These are phyloP conservation scores for Rhynchospora pubera DNA, from an alignment of 176 grass and related monocot genomes.

Conservation along the genomic window DNA sequence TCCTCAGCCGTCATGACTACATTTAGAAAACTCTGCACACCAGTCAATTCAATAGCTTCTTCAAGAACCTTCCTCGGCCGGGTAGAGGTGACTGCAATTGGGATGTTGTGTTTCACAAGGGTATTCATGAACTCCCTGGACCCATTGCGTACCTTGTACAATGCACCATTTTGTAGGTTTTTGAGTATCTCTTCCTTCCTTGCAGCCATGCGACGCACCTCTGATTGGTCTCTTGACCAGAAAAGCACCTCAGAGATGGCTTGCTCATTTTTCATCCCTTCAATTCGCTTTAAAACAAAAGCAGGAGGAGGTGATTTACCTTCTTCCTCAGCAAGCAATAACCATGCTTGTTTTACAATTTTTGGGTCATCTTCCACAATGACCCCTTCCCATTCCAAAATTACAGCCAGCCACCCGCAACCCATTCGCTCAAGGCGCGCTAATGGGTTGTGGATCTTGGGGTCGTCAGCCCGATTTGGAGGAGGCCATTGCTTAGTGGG, in stretches of 20 bases:
- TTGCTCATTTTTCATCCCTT: conserved; percentile 93
- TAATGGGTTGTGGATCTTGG: conserved; percentile 70
- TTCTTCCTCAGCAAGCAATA: conserved; percentile 56
- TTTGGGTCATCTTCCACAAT: conserved; percentile 69
- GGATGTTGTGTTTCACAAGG: conserved; percentile 79
- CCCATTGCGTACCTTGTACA: conserved; percentile 57
- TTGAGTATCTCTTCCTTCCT: conserved; percentile 75
- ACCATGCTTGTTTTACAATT: conserved; percentile 64
- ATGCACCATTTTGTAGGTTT: conserved; percentile 35
- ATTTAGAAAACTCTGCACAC: conserved; percentile 43
- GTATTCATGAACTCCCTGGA: conserved; percentile 82
- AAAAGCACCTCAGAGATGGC: conserved; percentile 87
- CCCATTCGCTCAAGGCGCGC: conserved; percentile 75
- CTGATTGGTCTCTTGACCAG: conserved; percentile 64
- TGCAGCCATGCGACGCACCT: conserved; percentile 43
- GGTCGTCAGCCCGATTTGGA: conserved; percentile 58
- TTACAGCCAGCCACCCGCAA: conserved; percentile 81
- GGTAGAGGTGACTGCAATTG: conserved; percentile 68
- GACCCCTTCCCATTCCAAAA: conserved; percentile 94
- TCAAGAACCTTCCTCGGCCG: conserved; percentile 52
- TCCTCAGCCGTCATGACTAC: conserved; percentile 63
- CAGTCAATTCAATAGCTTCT: conserved; percentile 59
- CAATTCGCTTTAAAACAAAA: conserved; percentile 52
- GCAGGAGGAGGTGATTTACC: conserved; percentile 57
- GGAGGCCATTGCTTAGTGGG: conserved; percentile 51